Conservation (phyloP, 2,329 filamentous ascomycete species). For the Fusarium sp. region DNA sequence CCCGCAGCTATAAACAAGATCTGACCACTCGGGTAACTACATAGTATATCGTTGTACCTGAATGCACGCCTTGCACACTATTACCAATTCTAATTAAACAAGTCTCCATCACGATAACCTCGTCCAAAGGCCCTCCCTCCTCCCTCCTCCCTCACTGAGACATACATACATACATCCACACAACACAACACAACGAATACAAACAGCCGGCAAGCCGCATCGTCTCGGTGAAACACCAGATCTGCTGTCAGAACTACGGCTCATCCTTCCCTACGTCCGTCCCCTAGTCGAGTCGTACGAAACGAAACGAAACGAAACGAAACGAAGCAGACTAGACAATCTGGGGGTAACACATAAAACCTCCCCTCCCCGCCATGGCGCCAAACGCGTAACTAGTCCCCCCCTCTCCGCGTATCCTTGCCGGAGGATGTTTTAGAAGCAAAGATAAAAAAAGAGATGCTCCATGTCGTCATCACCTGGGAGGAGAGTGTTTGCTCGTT, state of each 20-base stretch:
- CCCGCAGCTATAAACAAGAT: not conserved
- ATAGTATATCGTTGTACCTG: not conserved
- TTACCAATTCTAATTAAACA: not conserved
- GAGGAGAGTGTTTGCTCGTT: constrained; percentile 1
- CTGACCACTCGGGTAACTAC: too few relatives aligned
- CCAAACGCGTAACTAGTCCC: not conserved
- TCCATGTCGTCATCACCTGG: constrained; percentile 11
- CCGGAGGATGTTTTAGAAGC: too few relatives aligned
- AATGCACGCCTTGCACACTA: not conserved
- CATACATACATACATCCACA: not conserved
- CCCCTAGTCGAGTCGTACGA: not conserved
- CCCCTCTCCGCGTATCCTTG: not conserved
- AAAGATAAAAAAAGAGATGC: too few relatives aligned
- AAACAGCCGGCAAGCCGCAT: constrained; percentile 17
- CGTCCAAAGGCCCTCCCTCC: not conserved
- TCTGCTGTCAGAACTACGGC: constrained; percentile 37
- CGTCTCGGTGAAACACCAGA: constrained; percentile 21
- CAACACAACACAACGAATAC: not conserved
- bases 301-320: constrained; percentile 22
- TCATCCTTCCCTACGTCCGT: constrained; percentile 20
- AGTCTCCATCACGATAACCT: not conserved
- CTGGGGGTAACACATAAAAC: not conserved
- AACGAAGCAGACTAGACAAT: not conserved
- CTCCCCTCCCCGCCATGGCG: constrained; percentile 6
- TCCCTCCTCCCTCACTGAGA: not conserved